Percentiles rank a stretch among this genome's conserved stretches.
Conservation (phyloP, 2,329 filamentous ascomycete genomes). For the Xylariales sp. region DNA sequence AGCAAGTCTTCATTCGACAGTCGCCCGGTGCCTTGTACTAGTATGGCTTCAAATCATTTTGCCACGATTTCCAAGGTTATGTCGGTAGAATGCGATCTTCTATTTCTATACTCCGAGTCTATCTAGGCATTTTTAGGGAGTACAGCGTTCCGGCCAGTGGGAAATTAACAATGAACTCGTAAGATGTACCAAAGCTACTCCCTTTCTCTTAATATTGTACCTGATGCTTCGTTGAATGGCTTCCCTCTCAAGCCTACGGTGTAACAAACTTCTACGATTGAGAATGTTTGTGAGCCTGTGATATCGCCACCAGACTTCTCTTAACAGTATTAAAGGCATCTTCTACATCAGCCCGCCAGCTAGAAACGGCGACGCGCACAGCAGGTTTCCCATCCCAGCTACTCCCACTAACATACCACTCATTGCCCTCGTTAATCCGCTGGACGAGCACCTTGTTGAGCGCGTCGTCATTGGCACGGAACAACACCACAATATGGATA, state of each 20-base stretch:
- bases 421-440: conserved; percentile 77
- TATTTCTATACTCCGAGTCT: not conserved
- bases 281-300: conserved; percentile 40
- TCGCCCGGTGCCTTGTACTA: too few species aligned
- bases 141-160: not conserved
- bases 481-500: conserved; percentile 79
- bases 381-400: conserved; percentile 79
- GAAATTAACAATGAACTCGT: not conserved
- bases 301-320: conserved; percentile 68
- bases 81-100: not conserved
- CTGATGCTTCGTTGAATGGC: not conserved
- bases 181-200: not conserved
- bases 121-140: not conserved
- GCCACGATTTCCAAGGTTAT: not conserved
- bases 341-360: conserved; percentile 80
- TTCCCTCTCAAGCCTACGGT: not conserved
- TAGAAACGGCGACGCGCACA: conserved; percentile 85
- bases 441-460: conserved; percentile 75
- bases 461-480: conserved; percentile 73
- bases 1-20: too few species aligned
- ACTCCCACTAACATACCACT: conserved; percentile 87
- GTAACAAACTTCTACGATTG: not conserved
- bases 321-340: conserved; percentile 74
- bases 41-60: not conserved
- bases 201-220: not conserved